phyloP scores from a whole-genome alignment of 1,284 basidiomycete species.

The Tylopilus orsonianus region DNA sequence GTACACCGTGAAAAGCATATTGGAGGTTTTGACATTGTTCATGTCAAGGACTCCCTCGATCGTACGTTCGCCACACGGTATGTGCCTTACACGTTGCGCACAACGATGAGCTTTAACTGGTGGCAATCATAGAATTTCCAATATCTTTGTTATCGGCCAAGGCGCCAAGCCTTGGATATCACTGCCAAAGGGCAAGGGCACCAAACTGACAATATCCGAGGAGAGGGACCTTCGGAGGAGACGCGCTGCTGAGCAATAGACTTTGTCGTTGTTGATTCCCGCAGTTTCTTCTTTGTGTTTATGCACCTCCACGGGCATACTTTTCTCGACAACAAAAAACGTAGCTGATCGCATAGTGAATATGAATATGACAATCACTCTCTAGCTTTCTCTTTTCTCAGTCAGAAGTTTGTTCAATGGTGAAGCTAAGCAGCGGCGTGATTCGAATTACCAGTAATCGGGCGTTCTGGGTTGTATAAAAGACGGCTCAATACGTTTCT shows the following conservation, averaged over 20 bases:
- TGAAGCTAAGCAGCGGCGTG: no score
- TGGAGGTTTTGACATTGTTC: conserved; percentile 97
- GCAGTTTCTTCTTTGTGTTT: conserved; percentile 27
- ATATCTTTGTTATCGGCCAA: conserved; percentile 98
- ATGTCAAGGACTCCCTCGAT: conserved; percentile 95
- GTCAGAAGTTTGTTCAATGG: no score
- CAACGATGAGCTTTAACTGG: conserved; percentile 6
- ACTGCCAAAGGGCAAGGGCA: conserved; percentile 97
- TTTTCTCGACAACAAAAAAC: conserved; percentile 25
- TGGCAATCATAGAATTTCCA: conserved; percentile 67
- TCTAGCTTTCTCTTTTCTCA: not conserved
- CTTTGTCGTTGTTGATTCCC: conserved; percentile 18
- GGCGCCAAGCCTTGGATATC: conserved; percentile 97
- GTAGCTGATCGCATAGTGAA: conserved; percentile 17
- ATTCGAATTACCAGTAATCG: conserved; percentile 63
- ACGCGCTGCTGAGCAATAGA: conserved; percentile 62
- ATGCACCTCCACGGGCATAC: conserved; percentile 23
- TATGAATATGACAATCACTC: conserved; percentile 11
- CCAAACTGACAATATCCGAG: conserved; percentile 89
- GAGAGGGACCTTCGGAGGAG: conserved; percentile 81
- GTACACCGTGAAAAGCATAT: conserved; percentile 96
- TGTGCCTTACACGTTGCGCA: conserved; percentile 30
- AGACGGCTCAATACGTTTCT: conserved; percentile 50
- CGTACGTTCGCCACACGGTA: conserved; percentile 95
- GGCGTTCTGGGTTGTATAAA: conserved; percentile 60